phyloP scores from a whole-genome alignment of 1,139 yeast species.

The Saccharomyces hybrid region DNA sequence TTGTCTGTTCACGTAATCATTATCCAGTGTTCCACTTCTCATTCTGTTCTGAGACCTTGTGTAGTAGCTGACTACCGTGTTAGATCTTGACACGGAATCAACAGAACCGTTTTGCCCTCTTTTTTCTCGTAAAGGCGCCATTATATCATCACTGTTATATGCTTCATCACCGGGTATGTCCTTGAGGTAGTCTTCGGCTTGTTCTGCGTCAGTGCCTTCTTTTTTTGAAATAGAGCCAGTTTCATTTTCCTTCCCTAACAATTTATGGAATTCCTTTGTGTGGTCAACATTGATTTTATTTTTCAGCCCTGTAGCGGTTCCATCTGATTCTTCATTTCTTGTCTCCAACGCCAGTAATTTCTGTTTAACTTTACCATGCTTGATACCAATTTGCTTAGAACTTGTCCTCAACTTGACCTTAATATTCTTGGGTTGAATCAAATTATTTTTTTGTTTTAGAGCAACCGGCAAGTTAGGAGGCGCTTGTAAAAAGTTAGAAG shows the following conservation, averaged over 20 bases:
- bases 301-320: constrained; percentile 3
- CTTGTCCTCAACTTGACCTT: constrained; percentile 32
- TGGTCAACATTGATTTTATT: constrained; percentile 20
- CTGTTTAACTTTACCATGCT: constrained; percentile 32
- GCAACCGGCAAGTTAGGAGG: constrained; percentile 31
- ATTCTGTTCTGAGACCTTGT: constrained; percentile 26
- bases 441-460: constrained; percentile 28
- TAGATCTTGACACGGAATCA: constrained; percentile 20
- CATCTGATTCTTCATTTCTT: constrained; percentile 22
- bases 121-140: constrained; percentile 30
- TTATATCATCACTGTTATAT: constrained; percentile 30
- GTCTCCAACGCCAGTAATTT: constrained; percentile 31
- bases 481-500: constrained; percentile 30
- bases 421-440: constrained; percentile 30
- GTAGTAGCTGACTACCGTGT: constrained; percentile 30
- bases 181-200: constrained; percentile 19
- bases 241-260: constrained; percentile 17
- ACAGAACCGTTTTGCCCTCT: constrained; percentile 5
- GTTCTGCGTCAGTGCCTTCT: constrained; percentile 11
- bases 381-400: constrained; percentile 32
- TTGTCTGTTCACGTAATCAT: constrained; percentile 14
- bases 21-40: constrained; percentile 24
- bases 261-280: constrained; percentile 29
- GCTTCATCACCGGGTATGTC: constrained; percentile 34
- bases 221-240: constrained; percentile 10